Conservation (phyloP, 768 basidiomycete species). For the Russula griseocarnosa region DNA sequence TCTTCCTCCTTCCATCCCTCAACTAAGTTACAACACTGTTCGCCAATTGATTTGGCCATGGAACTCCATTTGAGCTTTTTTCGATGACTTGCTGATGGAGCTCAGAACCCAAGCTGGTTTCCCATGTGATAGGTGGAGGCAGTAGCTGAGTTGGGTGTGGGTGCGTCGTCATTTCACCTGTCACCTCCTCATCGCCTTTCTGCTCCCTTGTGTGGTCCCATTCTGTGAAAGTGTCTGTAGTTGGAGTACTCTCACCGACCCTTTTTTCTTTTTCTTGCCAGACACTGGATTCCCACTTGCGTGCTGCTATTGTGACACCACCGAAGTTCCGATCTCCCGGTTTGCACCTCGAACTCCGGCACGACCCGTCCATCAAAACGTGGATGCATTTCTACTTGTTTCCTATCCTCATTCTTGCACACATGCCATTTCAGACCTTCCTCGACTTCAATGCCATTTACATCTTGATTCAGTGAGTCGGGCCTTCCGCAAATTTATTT, state of each 20-base stretch:
- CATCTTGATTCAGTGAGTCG: constrained; percentile 71
- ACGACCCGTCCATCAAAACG: constrained; percentile 52
- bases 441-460: constrained; percentile 89
- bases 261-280: constrained; percentile 44
- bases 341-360: constrained; percentile 64
- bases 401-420: constrained; percentile 65
- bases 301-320: constrained; percentile 35
- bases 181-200: constrained; percentile 29
- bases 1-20: no score
- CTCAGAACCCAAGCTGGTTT: no score
- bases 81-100: no score
- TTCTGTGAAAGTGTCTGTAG: constrained; percentile 41
- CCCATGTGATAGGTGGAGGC: no score
- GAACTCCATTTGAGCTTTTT: no score
- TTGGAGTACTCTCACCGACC: constrained; percentile 41
- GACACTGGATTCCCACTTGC: constrained; percentile 33
- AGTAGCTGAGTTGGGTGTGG: no score
- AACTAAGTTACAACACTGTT: no score
- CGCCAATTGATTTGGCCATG: no score
- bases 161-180: no score
- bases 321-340: constrained; percentile 64
- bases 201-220: constrained; percentile 56
- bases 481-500: no score
- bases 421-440: constrained; percentile 73
- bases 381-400: constrained; percentile 64